Conservation (phyloP, 2,329 filamentous ascomycete genomes). For the Apiospora kogelbergensis region DNA sequence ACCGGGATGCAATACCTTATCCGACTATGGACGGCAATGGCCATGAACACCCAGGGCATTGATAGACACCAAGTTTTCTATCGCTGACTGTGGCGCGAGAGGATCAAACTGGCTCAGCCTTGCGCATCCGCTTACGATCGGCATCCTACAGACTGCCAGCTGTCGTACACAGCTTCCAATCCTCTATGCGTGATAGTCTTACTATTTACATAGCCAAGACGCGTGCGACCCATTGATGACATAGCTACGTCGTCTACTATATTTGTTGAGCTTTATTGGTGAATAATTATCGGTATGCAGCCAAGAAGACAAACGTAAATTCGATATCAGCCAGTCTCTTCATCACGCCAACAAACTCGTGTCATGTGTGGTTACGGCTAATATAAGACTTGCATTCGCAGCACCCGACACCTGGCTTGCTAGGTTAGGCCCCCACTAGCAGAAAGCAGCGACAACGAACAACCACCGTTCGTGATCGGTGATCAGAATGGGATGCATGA, state of each 20-base stretch:
- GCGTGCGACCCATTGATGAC: too few species aligned
- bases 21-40: neutral
- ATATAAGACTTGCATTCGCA: neutral
- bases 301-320: too few species aligned
- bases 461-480: neutral
- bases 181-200: neutral
- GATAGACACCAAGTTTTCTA: neutral
- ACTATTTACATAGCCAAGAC: neutral
- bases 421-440: neutral
- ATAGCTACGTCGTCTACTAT: too few species aligned
- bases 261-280: too few species aligned
- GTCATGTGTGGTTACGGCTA: neutral
- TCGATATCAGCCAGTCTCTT: too few species aligned
- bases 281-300: too few species aligned
- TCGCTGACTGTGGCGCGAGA: neutral
- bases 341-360: too few species aligned
- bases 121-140: neutral
- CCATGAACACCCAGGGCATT: neutral
- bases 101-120: neutral
- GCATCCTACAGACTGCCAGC: neutral
- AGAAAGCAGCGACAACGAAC: neutral
- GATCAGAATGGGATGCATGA: neutral
- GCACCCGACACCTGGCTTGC: neutral
- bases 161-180: neutral
- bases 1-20: neutral